A percentile compares a stretch with the other conserved stretches of the same genome.
Evolutionary conservation across 1,284 basidiomycete genomes (phyloP).

Genomic region (Cerrena zonata): DNA sequence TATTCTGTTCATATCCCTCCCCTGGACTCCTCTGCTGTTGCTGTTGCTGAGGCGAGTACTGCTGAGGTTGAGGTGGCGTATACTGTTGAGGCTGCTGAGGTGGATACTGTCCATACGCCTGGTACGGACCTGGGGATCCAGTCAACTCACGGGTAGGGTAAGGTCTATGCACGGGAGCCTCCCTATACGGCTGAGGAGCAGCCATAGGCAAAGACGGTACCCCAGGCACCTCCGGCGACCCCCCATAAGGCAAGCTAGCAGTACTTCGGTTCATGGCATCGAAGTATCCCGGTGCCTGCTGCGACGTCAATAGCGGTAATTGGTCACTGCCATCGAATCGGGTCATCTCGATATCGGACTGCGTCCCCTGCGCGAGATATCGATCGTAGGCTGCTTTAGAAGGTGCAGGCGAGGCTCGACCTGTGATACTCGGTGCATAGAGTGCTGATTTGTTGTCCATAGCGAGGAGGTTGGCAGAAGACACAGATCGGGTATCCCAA

Average conservation of each 20-base stretch:
- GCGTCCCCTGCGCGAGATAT: constrained; percentile 45
- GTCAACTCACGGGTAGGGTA: constrained; percentile 8
- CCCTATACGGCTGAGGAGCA: constrained; percentile 18
- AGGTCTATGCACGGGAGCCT: constrained; percentile 28
- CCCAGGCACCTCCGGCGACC: constrained; percentile 9
- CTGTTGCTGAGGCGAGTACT: constrained; percentile 19
- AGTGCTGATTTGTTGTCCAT: constrained; percentile 37
- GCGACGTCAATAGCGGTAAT: constrained; percentile 45
- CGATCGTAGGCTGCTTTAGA: constrained; percentile 42
- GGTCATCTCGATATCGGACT: constrained; percentile 51
- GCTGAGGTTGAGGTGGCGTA: constrained; percentile 30
- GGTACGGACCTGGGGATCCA: constrained; percentile 6
- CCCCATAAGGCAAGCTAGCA: constrained; percentile 15
- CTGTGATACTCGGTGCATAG: constrained; percentile 33
- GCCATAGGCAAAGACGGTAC: constrained; percentile 8
- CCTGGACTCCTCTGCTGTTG: constrained; percentile 4
- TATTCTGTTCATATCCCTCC: constrained; percentile 16
- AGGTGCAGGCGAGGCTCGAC: constrained; percentile 41
- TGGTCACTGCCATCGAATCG: constrained; percentile 48
- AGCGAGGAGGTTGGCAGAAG: constrained; percentile 51
- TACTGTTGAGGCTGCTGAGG: constrained; percentile 36
- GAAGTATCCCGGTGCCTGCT: constrained; percentile 24
- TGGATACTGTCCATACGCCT: constrained; percentile 2
- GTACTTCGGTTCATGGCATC: constrained; percentile 23
- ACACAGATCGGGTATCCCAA: constrained; percentile 70